A percentile compares a stretch with the other conserved stretches of the same genome.
phyloP scores from a whole-genome alignment of 805 yeast genomes.

The Teunomyces kruisii region DNA sequence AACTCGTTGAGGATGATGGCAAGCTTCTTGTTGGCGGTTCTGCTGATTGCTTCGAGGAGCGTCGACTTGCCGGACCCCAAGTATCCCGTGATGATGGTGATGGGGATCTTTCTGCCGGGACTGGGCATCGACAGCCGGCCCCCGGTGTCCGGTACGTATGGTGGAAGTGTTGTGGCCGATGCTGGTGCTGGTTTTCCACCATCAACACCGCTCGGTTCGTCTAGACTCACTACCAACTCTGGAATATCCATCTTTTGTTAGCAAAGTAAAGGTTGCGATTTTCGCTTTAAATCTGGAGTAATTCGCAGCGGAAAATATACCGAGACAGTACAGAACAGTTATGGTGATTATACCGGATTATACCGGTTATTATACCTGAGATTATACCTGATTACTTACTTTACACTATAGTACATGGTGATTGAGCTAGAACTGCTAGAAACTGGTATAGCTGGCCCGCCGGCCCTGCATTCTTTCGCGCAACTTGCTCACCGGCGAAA shows the following conservation, averaged over 20 bases:
- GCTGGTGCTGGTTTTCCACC: slow-evolving; percentile 10
- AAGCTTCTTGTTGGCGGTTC: slow-evolving; percentile 65
- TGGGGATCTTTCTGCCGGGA: slow-evolving; percentile 62
- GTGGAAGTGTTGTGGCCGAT: neutral
- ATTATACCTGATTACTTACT: too few relatives aligned
- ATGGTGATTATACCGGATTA: too few relatives aligned
- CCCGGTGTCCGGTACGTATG: neutral
- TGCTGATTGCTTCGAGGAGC: slow-evolving; percentile 69
- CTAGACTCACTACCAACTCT: slow-evolving; percentile 23
- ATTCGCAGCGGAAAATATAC: too few relatives aligned
- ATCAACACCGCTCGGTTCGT: slow-evolving; percentile 17
- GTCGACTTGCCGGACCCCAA: slow-evolving; percentile 95
- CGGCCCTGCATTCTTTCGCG: slow-evolving; percentile 19
- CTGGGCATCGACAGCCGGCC: slow-evolving; percentile 2
- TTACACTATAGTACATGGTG: slow-evolving; percentile 1
- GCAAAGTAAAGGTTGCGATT: too few relatives aligned
- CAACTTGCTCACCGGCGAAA: slow-evolving; percentile 31
- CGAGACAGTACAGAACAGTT: too few relatives aligned
- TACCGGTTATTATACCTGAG: too few relatives aligned
- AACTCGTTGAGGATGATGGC: slow-evolving; percentile 93
- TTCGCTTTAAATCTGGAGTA: too few relatives aligned
- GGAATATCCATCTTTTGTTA: slow-evolving; percentile 39
- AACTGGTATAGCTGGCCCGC: slow-evolving; percentile 1
- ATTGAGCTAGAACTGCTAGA: neutral
- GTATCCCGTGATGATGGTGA: slow-evolving; percentile 92